Conservation (phyloP, 2,329 filamentous ascomycete species). For the Colletotrichum phormii region DNA sequence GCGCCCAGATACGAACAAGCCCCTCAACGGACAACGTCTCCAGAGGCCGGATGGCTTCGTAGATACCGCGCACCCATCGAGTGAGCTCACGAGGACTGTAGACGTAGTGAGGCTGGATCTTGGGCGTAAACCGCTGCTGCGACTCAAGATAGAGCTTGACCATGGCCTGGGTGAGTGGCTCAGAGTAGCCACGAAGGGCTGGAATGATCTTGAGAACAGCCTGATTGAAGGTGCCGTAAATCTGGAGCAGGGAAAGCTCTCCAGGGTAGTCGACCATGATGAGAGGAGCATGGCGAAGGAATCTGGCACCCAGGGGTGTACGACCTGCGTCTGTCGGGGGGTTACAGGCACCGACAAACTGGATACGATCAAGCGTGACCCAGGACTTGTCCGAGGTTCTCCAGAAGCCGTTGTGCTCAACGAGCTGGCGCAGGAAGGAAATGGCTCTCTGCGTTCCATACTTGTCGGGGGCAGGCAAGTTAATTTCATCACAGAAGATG, state of each 20-base stretch:
- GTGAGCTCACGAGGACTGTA: conserved; percentile 99
- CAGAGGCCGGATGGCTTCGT: conserved; percentile 94
- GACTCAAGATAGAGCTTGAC: conserved; percentile 96
- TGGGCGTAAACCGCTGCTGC: conserved; percentile 91
- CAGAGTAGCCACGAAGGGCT: conserved; percentile 92
- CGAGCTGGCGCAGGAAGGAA: conserved; percentile 94
- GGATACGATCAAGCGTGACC: conserved; percentile 97
- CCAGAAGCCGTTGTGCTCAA: conserved; percentile 99
- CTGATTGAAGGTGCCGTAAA: conserved; percentile 98
- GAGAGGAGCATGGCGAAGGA: conserved; percentile 95
- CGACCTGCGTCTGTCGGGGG: conserved; percentile 97
- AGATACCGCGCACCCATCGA: conserved; percentile 96
- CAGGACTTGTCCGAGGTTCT: conserved; percentile 96
- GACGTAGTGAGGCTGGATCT: conserved; percentile 98
- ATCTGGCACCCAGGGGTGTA: conserved; percentile 92
- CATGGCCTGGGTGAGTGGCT: conserved; percentile 96
- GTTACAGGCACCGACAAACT: conserved; percentile 99
- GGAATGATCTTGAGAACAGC: conserved; percentile 98
- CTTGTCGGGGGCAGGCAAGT: conserved; percentile 95
- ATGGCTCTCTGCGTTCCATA: conserved; percentile 98
- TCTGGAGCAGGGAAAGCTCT: conserved; percentile 92
- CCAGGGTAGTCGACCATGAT: conserved; percentile 99
- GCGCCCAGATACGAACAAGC: conserved; percentile 95
- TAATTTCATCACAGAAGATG: conserved; percentile 99
- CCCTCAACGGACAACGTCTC: conserved; percentile 91